Percentiles rank a stretch among this genome's conserved stretches.
These are phyloP conservation scores for Suillus plorans DNA, from an alignment of 768 basidiomycete genomes.

Conservation along the genomic window DNA sequence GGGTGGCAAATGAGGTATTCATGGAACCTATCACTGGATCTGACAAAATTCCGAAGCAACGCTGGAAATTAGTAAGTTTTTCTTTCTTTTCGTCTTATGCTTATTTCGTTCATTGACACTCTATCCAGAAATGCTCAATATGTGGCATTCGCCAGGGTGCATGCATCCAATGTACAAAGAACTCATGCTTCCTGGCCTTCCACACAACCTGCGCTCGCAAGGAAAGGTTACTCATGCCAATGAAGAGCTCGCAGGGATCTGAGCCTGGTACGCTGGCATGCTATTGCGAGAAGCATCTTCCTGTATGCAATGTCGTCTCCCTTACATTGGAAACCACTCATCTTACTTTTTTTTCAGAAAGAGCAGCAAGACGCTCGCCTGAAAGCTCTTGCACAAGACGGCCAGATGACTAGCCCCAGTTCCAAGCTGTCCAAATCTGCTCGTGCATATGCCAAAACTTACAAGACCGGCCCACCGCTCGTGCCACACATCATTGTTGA, in stretches of 20 bases:
- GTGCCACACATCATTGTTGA: constrained; percentile 86
- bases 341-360: constrained; percentile 39
- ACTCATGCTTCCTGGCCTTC: constrained; percentile 89
- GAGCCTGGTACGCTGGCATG: constrained; percentile 74
- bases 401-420: constrained; percentile 39
- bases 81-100: background rate
- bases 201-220: constrained; percentile 93
- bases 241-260: constrained; percentile 78
- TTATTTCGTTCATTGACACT: constrained; percentile 10
- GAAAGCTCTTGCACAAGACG: constrained; percentile 47
- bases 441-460: constrained; percentile 88
- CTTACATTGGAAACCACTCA: background rate
- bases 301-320: constrained; percentile 48
- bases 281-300: constrained; percentile 89
- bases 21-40: constrained; percentile 97
- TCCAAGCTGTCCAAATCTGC: constrained; percentile 70
- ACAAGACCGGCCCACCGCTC: constrained; percentile 89
- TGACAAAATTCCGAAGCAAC: constrained; percentile 81
- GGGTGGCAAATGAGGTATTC: constrained; percentile 90
- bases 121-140: constrained; percentile 56
- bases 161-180: constrained; percentile 94
- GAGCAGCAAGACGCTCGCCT: constrained; percentile 69
- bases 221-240: constrained; percentile 79
- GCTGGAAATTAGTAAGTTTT: constrained; percentile 87
- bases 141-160: constrained; percentile 71